Conservation (phyloP, 306 rosid species). For the Luffa acutangula region DNA sequence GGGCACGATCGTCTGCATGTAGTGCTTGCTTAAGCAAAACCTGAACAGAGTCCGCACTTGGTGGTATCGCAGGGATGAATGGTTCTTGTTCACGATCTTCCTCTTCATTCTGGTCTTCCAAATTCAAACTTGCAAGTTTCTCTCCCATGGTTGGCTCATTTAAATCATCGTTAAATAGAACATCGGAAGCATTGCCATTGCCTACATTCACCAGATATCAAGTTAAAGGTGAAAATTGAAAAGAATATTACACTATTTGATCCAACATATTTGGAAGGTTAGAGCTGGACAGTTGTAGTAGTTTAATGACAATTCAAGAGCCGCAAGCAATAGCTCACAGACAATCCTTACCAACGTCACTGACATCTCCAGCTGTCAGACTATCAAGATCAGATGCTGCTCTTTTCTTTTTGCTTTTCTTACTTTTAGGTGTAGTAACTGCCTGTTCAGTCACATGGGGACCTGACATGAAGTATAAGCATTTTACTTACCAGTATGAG, state of each 20-base stretch:
- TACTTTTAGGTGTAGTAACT: conserved; percentile 12
- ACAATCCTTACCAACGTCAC: conserved; percentile 17
- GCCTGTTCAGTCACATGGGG: not conserved
- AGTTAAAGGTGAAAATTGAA: not conserved
- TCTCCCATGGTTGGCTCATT: conserved; percentile 81
- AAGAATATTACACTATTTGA: not conserved
- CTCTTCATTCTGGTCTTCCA: conserved; percentile 26
- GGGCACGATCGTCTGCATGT: conserved; percentile 65
- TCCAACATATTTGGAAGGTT: not conserved
- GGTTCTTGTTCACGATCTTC: conserved; percentile 24
- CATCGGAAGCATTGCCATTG: conserved; percentile 34
- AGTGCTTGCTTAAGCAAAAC: conserved; percentile 76
- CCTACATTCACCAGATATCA: conserved; percentile 16
- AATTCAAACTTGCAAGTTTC: conserved; percentile 53
- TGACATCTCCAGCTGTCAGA: not conserved
- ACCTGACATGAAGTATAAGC: not conserved
- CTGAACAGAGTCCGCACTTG: conserved; percentile 70
- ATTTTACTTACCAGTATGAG: not conserved
- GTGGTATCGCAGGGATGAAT: conserved; percentile 34
- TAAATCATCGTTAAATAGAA: conserved; percentile 35
- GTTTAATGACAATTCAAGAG: not conserved
- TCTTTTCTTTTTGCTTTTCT: conserved; percentile 26
- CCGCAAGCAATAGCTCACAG: not conserved
- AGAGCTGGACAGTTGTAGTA: not conserved
- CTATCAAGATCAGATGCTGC: conserved; percentile 17